Conservation (phyloP, 331 rosid genomes). For the Ulmus americana region DNA sequence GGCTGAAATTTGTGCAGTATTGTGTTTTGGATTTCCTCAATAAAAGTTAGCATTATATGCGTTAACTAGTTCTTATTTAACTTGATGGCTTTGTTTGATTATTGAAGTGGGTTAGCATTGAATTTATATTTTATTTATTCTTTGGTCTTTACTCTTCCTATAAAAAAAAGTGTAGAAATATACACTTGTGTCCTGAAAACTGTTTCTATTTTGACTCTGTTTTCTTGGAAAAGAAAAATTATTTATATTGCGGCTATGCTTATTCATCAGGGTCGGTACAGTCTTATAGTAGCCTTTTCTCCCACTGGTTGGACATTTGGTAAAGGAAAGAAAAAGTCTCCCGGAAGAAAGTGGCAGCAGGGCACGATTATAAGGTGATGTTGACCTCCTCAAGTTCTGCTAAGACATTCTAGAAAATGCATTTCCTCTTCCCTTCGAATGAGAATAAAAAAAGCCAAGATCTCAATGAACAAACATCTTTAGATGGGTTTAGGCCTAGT, state of each 20-base stretch:
- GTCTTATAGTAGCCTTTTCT: slow-evolving; percentile 85
- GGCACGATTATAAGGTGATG: slow-evolving; percentile 85
- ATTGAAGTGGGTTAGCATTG: too few relatives aligned
- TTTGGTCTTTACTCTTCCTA: neutral
- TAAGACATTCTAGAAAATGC: neutral
- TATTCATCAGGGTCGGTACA: slow-evolving; percentile 55
- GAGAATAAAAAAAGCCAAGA: too few relatives aligned
- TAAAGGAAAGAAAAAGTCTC: slow-evolving; percentile 86
- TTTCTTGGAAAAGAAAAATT: neutral
- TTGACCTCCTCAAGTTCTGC: neutral
- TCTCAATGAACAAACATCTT: too few relatives aligned
- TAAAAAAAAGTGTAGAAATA: neutral
- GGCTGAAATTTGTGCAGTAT: neutral
- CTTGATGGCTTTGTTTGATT: neutral
- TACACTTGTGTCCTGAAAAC: neutral
- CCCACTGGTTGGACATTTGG: slow-evolving; percentile 94
- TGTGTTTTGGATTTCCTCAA: neutral
- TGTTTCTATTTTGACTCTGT: neutral
- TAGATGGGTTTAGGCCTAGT: too few relatives aligned
- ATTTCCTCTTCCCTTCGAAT: too few relatives aligned
- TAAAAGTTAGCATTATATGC: neutral
- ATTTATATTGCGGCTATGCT: slow-evolving; percentile 7
- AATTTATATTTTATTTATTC: neutral
- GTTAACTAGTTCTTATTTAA: neutral
- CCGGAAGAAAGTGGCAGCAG: slow-evolving; percentile 85